Evolutionary conservation across 768 basidiomycete species (phyloP).

Genomic region (Agaricus sinodeliciosus): DNA sequence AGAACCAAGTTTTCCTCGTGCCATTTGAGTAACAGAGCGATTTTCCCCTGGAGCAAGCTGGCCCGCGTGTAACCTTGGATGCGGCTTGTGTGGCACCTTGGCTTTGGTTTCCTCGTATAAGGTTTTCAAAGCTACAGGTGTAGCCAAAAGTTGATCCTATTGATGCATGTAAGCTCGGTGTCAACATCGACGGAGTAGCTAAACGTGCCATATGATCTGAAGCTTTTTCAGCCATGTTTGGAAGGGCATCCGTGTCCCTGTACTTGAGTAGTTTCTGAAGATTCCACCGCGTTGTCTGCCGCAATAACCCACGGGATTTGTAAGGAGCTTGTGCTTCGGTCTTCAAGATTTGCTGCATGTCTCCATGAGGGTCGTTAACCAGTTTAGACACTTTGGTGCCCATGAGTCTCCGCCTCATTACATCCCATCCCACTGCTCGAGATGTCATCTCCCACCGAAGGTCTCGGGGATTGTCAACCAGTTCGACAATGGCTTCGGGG

Average conservation of each 20-base stretch:
- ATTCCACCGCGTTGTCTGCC: constrained; percentile 68
- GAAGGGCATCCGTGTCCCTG: constrained; percentile 38
- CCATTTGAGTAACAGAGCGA: constrained; percentile 45
- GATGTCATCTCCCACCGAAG: constrained; percentile 86
- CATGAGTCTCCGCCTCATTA: constrained; percentile 51
- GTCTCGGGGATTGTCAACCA: constrained; percentile 94
- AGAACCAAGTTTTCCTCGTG: constrained; percentile 43
- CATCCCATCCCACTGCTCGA: constrained; percentile 80
- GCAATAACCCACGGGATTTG: constrained; percentile 36
- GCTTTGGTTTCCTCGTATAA: constrained; percentile 38
- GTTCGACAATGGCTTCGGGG: constrained; percentile 82
- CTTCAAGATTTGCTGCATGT: constrained; percentile 39
- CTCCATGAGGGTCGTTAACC: constrained; percentile 43
- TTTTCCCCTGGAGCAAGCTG: constrained; percentile 53
- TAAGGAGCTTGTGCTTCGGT: constrained; percentile 37
- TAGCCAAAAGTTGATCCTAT: constrained; percentile 65
- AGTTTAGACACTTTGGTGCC: constrained; percentile 35
- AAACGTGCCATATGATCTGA: constrained; percentile 52
- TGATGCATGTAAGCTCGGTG: constrained; percentile 5
- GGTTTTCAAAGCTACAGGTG: constrained; percentile 46
- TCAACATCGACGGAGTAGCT: constrained; percentile 4
- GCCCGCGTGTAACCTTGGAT: constrained; percentile 40
- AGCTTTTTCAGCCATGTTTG: constrained; percentile 49
- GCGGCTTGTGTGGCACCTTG: constrained; percentile 21
- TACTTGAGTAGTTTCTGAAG: constrained; percentile 68